phyloP scores from a whole-genome alignment of 441 rosid species.

The Aquilaria agallochum region DNA sequence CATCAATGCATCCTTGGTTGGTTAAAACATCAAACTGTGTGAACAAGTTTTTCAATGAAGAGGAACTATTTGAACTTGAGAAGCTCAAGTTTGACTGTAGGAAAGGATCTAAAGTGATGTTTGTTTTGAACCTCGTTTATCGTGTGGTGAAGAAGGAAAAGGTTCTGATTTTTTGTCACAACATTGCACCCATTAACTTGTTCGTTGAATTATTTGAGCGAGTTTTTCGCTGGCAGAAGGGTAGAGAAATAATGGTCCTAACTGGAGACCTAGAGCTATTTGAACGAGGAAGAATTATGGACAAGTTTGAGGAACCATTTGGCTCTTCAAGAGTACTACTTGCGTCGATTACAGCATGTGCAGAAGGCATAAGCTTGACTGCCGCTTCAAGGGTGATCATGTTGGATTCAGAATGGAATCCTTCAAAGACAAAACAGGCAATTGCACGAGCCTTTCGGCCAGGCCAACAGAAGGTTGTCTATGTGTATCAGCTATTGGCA shows the following conservation, averaged over 20 bases:
- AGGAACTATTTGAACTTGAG: conserved; percentile 49
- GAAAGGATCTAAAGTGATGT: conserved; percentile 93
- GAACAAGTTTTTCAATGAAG: conserved; percentile 43
- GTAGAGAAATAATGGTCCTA: conserved; percentile 68
- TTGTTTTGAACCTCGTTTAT: conserved; percentile 75
- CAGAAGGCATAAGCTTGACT: conserved; percentile 94
- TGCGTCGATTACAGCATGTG: conserved; percentile 92
- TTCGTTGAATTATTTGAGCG: conserved; percentile 63
- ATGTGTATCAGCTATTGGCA: conserved; percentile 87
- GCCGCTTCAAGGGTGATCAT: conserved; percentile 91
- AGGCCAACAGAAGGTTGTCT: conserved; percentile 87
- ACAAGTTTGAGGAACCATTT: conserved; percentile 74
- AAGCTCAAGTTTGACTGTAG: conserved; percentile 46
- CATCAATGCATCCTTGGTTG: conserved; percentile 89
- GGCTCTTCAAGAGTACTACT: conserved; percentile 62
- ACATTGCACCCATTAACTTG: conserved; percentile 82
- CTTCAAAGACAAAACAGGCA: conserved; percentile 97
- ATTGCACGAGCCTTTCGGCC: conserved; percentile 94
- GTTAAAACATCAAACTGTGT: conserved; percentile 67
- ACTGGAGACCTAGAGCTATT: conserved; percentile 91
- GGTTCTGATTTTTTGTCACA: conserved; percentile 87
- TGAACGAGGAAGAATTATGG: conserved; percentile 83
- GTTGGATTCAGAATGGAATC: conserved; percentile 94
- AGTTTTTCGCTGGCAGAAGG: conserved; percentile 71
- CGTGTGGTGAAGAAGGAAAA: conserved; percentile 78